phyloP scores from a whole-genome alignment of 768 basidiomycete species.

The Rhizopogon roseolus region DNA sequence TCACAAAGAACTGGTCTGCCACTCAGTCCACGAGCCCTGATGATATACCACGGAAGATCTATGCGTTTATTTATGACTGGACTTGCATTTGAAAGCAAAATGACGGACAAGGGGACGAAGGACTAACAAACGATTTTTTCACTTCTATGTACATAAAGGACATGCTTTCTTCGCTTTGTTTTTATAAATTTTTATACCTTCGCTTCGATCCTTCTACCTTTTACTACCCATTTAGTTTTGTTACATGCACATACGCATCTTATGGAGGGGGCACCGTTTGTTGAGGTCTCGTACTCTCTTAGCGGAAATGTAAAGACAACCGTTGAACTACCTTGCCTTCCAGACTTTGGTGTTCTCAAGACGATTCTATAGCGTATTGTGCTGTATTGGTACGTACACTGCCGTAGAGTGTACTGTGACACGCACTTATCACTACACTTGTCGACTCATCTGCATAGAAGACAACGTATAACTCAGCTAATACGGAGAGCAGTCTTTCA shows the following conservation, averaged over 20 bases:
- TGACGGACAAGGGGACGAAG: constrained; percentile 14
- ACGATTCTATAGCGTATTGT: too few relatives aligned
- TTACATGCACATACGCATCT: constrained; percentile 8
- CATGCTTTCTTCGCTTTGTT: constrained; percentile 5
- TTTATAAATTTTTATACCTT: neutral
- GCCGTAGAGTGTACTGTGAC: too few relatives aligned
- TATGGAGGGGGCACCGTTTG: too few relatives aligned
- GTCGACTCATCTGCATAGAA: too few relatives aligned
- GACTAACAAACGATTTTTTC: constrained; percentile 22
- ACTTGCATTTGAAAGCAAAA: constrained; percentile 7
- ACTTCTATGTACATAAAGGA: constrained; percentile 19
- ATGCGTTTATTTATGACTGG: constrained; percentile 18
- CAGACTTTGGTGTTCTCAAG: too few relatives aligned
- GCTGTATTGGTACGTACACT: too few relatives aligned
- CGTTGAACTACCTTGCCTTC: too few relatives aligned
- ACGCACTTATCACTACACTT: too few relatives aligned
- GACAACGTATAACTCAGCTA: too few relatives aligned
- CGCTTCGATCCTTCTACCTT: constrained; percentile 8
- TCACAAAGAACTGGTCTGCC: constrained; percentile 8
- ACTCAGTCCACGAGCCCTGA: constrained; percentile 17
- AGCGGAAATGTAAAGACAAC: constrained; percentile 10
- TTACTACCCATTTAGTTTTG: constrained; percentile 23
- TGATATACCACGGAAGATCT: constrained; percentile 18
- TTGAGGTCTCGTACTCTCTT: neutral
- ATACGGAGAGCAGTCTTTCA: too few relatives aligned